phyloP scores from a whole-genome alignment of 192 early-diverging fungal species.

The Backusella tarrabulga region DNA sequence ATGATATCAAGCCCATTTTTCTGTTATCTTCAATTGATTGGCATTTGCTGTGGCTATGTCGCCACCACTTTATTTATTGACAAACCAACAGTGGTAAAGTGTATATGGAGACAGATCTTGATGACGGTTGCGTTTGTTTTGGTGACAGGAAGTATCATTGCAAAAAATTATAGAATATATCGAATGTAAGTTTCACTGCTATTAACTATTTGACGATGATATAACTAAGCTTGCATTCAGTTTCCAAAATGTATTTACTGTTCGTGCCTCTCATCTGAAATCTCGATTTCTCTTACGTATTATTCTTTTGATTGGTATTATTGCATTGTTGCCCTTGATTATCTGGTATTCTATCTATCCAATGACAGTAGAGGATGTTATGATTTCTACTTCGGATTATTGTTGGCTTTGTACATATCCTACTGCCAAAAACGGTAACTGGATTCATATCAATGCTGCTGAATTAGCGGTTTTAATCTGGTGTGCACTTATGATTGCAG shows the following conservation, averaged over 20 bases:
- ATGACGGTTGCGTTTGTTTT: conserved; percentile 41
- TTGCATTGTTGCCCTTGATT: conserved; percentile 12
- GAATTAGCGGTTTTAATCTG: conserved; percentile 17
- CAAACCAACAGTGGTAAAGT: conserved; percentile 22
- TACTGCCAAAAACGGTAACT: conserved; percentile 17
- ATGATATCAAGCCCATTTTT: conserved; percentile 48
- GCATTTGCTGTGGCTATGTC: conserved; percentile 36
- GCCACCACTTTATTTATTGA: conserved; percentile 31
- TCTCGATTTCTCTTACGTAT: conserved; percentile 18
- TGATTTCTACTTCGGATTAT: neutral
- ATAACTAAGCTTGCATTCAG: neutral
- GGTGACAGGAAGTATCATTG: conserved; percentile 48
- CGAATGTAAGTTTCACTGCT: conserved; percentile 14
- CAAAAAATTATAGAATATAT: conserved; percentile 51
- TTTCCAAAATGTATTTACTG: conserved; percentile 31
- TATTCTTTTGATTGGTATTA: neutral
- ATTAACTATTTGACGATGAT: neutral
- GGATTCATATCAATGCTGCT: conserved; percentile 26
- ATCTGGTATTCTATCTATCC: conserved; percentile 21
- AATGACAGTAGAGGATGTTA: neutral
- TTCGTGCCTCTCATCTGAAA: conserved; percentile 32
- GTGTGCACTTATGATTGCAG: conserved; percentile 14
- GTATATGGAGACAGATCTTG: conserved; percentile 33
- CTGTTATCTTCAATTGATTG: conserved; percentile 41
- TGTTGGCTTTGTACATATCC: conserved; percentile 22